Conservation (phyloP, 2,329 filamentous ascomycete genomes). For the Paraphaeosphaeria sporulosa region DNA sequence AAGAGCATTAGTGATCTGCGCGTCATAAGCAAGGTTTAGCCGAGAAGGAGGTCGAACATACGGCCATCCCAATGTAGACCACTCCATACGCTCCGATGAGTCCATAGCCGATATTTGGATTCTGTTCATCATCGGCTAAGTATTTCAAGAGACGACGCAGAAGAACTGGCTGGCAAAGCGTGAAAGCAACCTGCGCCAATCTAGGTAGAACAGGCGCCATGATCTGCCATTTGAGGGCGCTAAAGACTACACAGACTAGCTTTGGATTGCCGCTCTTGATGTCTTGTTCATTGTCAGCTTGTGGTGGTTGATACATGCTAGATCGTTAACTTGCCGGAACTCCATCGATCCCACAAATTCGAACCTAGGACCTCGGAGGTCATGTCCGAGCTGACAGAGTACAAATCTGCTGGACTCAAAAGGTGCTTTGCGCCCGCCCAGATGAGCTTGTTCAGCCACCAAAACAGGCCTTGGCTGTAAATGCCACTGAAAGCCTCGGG, state of each 20-base stretch:
- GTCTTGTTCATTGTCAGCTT: not conserved
- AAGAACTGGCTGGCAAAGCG: conserved; percentile 21
- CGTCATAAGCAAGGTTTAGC: conserved; percentile 3
- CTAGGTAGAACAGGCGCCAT: conserved; percentile 12
- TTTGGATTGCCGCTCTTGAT: not conserved
- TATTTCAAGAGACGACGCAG: conserved; percentile 13
- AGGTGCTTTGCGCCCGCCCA: not conserved
- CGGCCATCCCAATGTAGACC: conserved; percentile 53
- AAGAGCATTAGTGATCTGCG: conserved; percentile 47
- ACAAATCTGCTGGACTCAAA: not conserved
- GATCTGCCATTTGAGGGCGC: conserved; percentile 11
- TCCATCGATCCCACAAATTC: conserved; percentile 1
- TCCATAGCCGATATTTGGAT: conserved; percentile 49
- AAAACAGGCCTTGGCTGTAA: not conserved
- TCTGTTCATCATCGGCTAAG: conserved; percentile 11
- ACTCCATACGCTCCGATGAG: conserved; percentile 54
- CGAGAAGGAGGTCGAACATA: conserved; percentile 28
- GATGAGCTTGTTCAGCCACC: conserved; percentile 9
- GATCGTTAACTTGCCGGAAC: not conserved
- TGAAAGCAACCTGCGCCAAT: conserved; percentile 14
- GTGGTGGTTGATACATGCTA: not conserved
- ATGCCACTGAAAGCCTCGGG: conserved; percentile 11
- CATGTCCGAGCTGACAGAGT: conserved; percentile 3
- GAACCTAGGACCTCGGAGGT: not conserved
- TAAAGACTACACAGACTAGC: not conserved